These are phyloP conservation scores for Cadophora luteo-olivacea DNA, from an alignment of 2,329 filamentous ascomycete species.

Conservation along the genomic window DNA sequence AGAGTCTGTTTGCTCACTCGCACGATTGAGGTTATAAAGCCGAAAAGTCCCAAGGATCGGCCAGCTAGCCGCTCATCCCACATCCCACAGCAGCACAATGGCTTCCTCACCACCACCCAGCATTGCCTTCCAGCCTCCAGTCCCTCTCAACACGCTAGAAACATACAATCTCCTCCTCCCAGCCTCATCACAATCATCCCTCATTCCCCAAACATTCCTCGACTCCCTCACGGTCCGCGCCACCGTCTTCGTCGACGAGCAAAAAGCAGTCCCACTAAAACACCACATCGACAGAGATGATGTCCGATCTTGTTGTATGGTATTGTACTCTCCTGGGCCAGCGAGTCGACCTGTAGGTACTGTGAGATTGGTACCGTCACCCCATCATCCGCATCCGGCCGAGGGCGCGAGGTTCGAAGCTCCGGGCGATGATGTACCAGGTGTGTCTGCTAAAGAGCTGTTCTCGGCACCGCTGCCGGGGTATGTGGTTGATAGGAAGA, in stretches of 20 bases:
- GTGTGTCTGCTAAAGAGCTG: slow-evolving; percentile 3
- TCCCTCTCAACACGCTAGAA: slow-evolving; percentile 16
- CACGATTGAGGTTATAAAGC: too few relatives aligned
- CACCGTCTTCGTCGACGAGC: slow-evolving; percentile 64
- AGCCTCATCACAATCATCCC: slow-evolving; percentile 19
- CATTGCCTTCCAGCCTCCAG: slow-evolving; percentile 23
- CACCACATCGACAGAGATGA: slow-evolving; percentile 84
- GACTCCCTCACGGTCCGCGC: slow-evolving; percentile 67
- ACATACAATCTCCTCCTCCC: slow-evolving; percentile 23
- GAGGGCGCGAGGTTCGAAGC: slow-evolving; percentile 45
- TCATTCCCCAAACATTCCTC: slow-evolving; percentile 60
- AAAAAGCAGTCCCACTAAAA: slow-evolving; percentile 58
- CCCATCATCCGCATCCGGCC: slow-evolving; percentile 62
- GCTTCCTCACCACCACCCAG: background rate
- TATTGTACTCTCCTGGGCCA: slow-evolving; percentile 46
- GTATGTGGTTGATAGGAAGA: slow-evolving; percentile 44
- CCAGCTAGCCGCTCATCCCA: background rate
- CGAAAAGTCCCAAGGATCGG: background rate
- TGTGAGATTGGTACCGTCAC: slow-evolving; percentile 65
- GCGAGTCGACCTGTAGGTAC: slow-evolving; percentile 39
- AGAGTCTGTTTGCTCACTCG: too few relatives aligned
- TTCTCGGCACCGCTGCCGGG: slow-evolving; percentile 26
- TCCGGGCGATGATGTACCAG: slow-evolving; percentile 20
- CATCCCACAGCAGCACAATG: background rate
- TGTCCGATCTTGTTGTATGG: slow-evolving; percentile 79